phyloP scores from a whole-genome alignment of 805 yeast genomes.

The Starmerella bombi region DNA sequence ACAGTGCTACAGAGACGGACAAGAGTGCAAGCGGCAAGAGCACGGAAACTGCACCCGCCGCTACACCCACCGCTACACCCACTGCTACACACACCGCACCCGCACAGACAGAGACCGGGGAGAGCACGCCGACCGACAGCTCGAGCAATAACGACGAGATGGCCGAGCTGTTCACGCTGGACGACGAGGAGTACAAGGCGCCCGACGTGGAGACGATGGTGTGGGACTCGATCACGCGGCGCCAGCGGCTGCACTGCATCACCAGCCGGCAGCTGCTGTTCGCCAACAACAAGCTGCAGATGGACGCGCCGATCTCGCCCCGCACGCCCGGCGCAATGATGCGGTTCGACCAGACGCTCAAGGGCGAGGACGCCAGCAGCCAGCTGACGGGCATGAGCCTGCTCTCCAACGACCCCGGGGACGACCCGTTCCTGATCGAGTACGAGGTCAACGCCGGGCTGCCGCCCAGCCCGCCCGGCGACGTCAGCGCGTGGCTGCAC shows the following conservation, averaged over 20 bases:
- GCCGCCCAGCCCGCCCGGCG: slow-evolving; percentile 40
- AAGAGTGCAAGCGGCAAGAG: not conserved
- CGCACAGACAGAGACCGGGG: slow-evolving; percentile 1
- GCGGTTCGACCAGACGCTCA: slow-evolving; percentile 31
- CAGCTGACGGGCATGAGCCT: slow-evolving; percentile 10
- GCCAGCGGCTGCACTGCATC: slow-evolving; percentile 64
- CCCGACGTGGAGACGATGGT: slow-evolving; percentile 30
- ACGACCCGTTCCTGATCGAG: slow-evolving; percentile 39
- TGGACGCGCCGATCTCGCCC: slow-evolving; percentile 55
- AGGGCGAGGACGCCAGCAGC: slow-evolving; percentile 20
- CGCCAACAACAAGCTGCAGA: slow-evolving; percentile 43
- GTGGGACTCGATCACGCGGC: slow-evolving; percentile 69
- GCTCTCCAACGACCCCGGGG: slow-evolving; percentile 16
- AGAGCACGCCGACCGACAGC: not conserved
- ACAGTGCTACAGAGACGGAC: not conserved
- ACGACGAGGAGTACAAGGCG: slow-evolving; percentile 4
- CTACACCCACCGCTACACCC: not conserved
- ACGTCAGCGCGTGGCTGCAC: slow-evolving; percentile 13
- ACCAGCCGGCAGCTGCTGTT: slow-evolving; percentile 55
- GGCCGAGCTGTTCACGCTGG: not conserved
- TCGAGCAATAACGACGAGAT: not conserved
- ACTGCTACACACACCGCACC: not conserved
- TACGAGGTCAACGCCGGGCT: slow-evolving; percentile 73
- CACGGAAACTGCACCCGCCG: not conserved
- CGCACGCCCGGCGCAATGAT: slow-evolving; percentile 59